phyloP scores from a whole-genome alignment of 2,329 filamentous ascomycete genomes.

The Huntiella decipiens region DNA sequence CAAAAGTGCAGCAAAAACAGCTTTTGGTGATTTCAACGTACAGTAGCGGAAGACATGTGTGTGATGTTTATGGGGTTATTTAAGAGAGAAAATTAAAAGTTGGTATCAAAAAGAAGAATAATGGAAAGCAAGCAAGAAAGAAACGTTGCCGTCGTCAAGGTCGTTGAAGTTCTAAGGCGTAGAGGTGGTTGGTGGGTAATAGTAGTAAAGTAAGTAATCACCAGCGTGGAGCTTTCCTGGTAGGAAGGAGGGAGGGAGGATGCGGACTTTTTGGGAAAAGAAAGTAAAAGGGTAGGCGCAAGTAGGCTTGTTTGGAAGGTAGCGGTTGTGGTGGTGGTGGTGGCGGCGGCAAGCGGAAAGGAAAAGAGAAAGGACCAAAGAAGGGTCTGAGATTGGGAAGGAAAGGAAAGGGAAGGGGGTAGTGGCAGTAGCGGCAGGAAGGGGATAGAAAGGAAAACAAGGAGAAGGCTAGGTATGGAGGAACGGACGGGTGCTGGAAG shows the following conservation, averaged over 20 bases:
- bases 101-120: conserved; percentile 1
- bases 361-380: background rate
- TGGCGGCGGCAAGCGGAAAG: too few relatives aligned
- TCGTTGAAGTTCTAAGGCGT: conserved; percentile 6
- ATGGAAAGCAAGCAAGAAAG: conserved; percentile 5
- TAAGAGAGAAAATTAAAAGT: conserved; percentile 11
- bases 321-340: background rate
- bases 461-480: too few relatives aligned
- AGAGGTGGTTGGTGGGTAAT: too few relatives aligned
- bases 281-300: background rate
- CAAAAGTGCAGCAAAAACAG: conserved; percentile 1
- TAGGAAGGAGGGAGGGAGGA: conserved; percentile 4
- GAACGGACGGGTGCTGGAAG: too few relatives aligned
- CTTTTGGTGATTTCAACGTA: conserved; percentile 15
- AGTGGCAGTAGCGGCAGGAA: background rate
- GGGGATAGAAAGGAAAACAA: conserved; percentile 1
- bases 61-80: conserved; percentile 10
- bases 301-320: background rate
- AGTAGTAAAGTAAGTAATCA: conserved; percentile 7
- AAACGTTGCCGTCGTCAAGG: conserved; percentile 8
- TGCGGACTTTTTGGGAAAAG: conserved; percentile 1
- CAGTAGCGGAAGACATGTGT: conserved; percentile 19
- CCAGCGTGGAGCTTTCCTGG: conserved; percentile 10
- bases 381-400: conserved; percentile 1
- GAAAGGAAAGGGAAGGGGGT: conserved; percentile 4